Base-by-base conservation (phyloP, 306 rosid species). In the Lathyrus oleraceus region DNA sequence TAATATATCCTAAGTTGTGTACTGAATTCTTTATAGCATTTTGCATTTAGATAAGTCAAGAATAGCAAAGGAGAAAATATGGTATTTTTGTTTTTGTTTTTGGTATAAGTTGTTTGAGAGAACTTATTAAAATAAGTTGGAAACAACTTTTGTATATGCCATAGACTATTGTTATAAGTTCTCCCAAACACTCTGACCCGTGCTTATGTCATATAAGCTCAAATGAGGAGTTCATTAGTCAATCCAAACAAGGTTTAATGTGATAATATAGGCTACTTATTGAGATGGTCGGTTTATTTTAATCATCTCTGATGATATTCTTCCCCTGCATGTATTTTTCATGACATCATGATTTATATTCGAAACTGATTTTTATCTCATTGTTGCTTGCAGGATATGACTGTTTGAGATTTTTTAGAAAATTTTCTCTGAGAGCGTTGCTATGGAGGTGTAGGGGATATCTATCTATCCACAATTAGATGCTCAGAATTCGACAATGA, bases 401-500 rank as follows among this genome's bases (percentile, higher is more conserved):
- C 56, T 60, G 45, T 54, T 73, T 48, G 58, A 67, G 36, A n/a
- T 39, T 49, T 51, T 54, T 59, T 61, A 44, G 32, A 19, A 59
- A 51, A 54, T 54, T 43, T 67, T 73, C 70, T 67, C 19, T 67
- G 60, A 15, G 82, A 67, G 82, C 71, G 51, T 15, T 73, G 61
- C 61, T 52, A 73, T 73, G 75, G 56, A 58, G 82, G 32, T 30
- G 61, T 78, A 78, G 78, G 66, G 49, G 65, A 78, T 58, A 72
- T 78, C 39, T 21, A 45, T 45, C 32, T 21, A 21, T 53, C 57
- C 20, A 7, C 32, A 39, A 44, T 30, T 49, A 42, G 71, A 67
- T 68, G 75, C 90, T 74, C 87, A 67, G 52, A 67, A 58, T 73
- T 79, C 67, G 20, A 79, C 68, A 71, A 94, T 94, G 98, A 94